phyloP scores from a whole-genome alignment of 345 rosid species.

The Mercurialis annua region DNA sequence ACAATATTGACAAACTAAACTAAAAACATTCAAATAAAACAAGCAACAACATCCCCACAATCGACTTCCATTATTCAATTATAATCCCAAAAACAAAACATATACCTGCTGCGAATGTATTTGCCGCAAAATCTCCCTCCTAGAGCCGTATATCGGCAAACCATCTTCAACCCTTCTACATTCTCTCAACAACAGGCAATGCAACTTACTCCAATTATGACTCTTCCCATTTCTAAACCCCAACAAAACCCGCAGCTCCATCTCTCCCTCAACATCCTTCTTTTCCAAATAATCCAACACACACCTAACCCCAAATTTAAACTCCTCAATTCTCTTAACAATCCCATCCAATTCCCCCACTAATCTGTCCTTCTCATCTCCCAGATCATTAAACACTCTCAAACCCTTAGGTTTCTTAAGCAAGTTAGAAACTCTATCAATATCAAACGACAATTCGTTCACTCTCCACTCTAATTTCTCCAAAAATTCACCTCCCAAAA shows the following conservation, averaged over 20 bases:
- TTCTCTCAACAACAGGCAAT: slow-evolving; percentile 56
- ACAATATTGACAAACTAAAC: slow-evolving; percentile 6
- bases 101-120: slow-evolving; percentile 55
- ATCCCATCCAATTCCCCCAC: slow-evolving; percentile 37
- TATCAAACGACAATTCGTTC: slow-evolving; percentile 24
- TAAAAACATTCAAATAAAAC: neutral
- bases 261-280: slow-evolving; percentile 1
- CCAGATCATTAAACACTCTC: slow-evolving; percentile 1
- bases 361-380: slow-evolving; percentile 30
- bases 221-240: slow-evolving; percentile 26
- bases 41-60: no score
- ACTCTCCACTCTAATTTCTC: slow-evolving; percentile 33
- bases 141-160: slow-evolving; percentile 59
- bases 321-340: slow-evolving; percentile 50
- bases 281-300: slow-evolving; percentile 44
- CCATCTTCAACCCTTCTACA: slow-evolving; percentile 71
- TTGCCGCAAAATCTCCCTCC: slow-evolving; percentile 45
- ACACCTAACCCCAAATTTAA: slow-evolving; percentile 45
- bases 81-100: no score
- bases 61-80: neutral
- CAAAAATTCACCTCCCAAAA: slow-evolving; percentile 45
- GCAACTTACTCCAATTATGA: slow-evolving; percentile 51
- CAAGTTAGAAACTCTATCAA: slow-evolving; percentile 15
- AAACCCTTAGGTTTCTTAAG: slow-evolving; percentile 3
- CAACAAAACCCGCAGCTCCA: slow-evolving; percentile 32